Base-by-base conservation (phyloP, 805 yeast genomes). In the Zygoascus flipseniorum region DNA sequence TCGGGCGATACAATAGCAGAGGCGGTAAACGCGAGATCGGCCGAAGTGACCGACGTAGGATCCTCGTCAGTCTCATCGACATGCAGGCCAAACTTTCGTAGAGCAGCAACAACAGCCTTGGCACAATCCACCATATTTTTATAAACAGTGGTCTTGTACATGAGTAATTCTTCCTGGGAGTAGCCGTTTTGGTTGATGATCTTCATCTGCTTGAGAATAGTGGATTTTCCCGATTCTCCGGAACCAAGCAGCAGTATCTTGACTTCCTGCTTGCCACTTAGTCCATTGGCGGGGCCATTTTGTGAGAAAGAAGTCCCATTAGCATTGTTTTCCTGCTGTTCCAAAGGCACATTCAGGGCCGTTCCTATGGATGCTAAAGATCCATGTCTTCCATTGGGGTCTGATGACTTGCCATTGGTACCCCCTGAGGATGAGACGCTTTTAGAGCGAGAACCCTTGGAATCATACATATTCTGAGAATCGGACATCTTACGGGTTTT, bases 201-300 rank as follows among this genome's bases (percentile, higher is more conserved):
- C 64, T 85, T 85, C 81, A 86, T 86, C 67, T 86, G 95, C 66
- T 85, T 86, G 51, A 86, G 79, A 51, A 86, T 81, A 16, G 95
- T 86, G 8, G 89, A 82, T 64, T 86, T 86, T 4, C 95, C 95
- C 56, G 83, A 76, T 64, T 86, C 95, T 14, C 98, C 99, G 0
- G 97, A 86, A 5, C 99, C 76, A 8, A 73, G 61, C 35, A 90
- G 73, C 39, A 90, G 72, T 47, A 90, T 82, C 66, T 89, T 89
- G 52, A 83, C 81, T 54, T 81, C 86, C 13, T 42, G 39, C 16
- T 35, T 35, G 39, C 13, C 16, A 35, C 16, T 35, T 3, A 13
- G 39, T 2, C 16, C 16, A 35, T n/a, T 35, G 13, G 39, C 16
- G 3, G 16, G 16, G 13, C 39, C 39, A n/a, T 35, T 35, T 35